Conservation (phyloP, 495 filamentous ascomycete species). For the Penicillium paradoxum region DNA sequence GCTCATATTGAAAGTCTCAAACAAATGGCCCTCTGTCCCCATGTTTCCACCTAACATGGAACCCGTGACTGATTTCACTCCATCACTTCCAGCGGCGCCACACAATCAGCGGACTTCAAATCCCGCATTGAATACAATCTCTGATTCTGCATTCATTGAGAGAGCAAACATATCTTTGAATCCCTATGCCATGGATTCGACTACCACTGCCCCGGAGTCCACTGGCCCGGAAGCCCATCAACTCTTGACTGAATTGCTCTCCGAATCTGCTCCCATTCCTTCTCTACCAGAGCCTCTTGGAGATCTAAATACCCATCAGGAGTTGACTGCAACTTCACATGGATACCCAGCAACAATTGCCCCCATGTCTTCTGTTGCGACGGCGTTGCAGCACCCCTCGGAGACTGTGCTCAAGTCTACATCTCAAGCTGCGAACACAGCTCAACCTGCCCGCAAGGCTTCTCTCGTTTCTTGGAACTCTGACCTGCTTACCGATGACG, state of each 20-base stretch:
- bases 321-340: neutral
- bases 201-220: neutral
- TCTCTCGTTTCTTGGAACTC: neutral
- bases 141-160: neutral
- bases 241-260: neutral
- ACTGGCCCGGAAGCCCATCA: neutral
- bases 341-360: neutral
- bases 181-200: neutral
- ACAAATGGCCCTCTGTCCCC: conserved; percentile 27
- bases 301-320: neutral
- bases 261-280: neutral
- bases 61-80: neutral
- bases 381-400: neutral
- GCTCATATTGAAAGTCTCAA: conserved; percentile 34
- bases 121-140: conserved; percentile 3
- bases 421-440: neutral
- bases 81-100: neutral
- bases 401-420: neutral
- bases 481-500: neutral
- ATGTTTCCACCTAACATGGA: conserved; percentile 38
- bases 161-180: neutral
- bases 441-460: neutral
- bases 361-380: neutral
- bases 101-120: neutral
- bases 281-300: neutral